These are phyloP conservation scores for Aspergillus amoenus DNA, from an alignment of 2,329 filamentous ascomycete genomes.

Conservation along the genomic window DNA sequence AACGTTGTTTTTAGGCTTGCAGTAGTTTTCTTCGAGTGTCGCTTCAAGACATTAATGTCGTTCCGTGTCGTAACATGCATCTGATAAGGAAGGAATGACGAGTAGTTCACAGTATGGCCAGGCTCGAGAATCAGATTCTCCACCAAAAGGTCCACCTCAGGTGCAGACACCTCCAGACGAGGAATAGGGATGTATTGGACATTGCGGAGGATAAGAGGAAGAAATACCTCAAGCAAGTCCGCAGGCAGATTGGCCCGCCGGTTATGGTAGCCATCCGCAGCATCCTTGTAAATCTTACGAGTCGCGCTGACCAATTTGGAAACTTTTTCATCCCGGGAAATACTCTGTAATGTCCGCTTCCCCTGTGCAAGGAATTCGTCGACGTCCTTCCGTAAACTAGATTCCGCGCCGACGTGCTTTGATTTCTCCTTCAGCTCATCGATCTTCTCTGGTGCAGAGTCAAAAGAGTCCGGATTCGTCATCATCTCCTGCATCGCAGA, in stretches of 20 bases:
- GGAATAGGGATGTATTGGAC: constrained; percentile 89
- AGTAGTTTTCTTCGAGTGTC: constrained; percentile 64
- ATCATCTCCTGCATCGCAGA: constrained; percentile 76
- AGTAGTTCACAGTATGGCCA: constrained; percentile 76
- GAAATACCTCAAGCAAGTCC: constrained; percentile 76
- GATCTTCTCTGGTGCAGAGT: constrained; percentile 67
- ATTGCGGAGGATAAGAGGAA: constrained; percentile 72
- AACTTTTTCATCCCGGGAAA: constrained; percentile 71
- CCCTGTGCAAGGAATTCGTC: constrained; percentile 69
- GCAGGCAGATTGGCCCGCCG: constrained; percentile 70
- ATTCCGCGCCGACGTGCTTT: constrained; percentile 60
- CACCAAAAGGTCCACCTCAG: constrained; percentile 78
- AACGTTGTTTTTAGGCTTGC: constrained; percentile 69
- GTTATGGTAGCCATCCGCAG: constrained; percentile 65
- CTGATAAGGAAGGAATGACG: constrained; percentile 84
- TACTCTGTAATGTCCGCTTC: constrained; percentile 65
- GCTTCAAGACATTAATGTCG: constrained; percentile 81
- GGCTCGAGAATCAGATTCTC: constrained; percentile 92
- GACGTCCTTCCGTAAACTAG: constrained; percentile 69
- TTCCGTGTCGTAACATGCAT: constrained; percentile 81
- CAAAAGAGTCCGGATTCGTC: constrained; percentile 82
- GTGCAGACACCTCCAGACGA: constrained; percentile 80
- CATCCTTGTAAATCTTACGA: constrained; percentile 65
- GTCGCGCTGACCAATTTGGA: constrained; percentile 67
- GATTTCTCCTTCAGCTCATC: constrained; percentile 59